phyloP scores from a whole-genome alignment of 495 filamentous ascomycete genomes.

The Daldinia concentrica region DNA sequence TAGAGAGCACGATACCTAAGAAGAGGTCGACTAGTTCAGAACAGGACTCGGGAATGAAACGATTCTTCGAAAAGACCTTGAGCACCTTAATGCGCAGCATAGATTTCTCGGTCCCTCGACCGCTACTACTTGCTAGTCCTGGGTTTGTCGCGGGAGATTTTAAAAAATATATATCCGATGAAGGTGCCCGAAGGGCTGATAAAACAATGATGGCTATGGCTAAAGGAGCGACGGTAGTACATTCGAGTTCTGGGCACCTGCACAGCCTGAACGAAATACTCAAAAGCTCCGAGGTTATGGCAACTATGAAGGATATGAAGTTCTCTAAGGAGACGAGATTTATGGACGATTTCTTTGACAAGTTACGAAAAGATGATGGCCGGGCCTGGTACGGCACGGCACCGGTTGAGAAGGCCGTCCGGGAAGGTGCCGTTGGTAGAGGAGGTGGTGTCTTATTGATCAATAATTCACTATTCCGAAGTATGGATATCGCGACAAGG shows the following conservation, averaged over 20 bases:
- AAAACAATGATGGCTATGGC: constrained; percentile 67
- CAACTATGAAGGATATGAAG: constrained; percentile 81
- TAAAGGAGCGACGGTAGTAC: constrained; percentile 76
- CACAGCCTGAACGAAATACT: constrained; percentile 88
- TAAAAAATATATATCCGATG: constrained; percentile 77
- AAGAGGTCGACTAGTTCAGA: constrained; percentile 72
- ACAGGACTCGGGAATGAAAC: constrained; percentile 78
- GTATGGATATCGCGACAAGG: constrained; percentile 79
- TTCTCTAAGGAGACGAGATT: constrained; percentile 84
- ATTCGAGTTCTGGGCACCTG: constrained; percentile 83
- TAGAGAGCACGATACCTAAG: constrained; percentile 84
- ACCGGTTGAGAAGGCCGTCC: constrained; percentile 86
- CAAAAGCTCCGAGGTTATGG: constrained; percentile 76
- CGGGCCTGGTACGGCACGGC: constrained; percentile 89
- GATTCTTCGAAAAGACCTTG: constrained; percentile 82
- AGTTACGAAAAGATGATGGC: constrained; percentile 85
- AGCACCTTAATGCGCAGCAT: constrained; percentile 79
- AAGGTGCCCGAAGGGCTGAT: constrained; percentile 73
- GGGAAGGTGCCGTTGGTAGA: constrained; percentile 86
- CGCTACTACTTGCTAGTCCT: constrained; percentile 87
- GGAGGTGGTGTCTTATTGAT: constrained; percentile 87
- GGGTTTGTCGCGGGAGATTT: constrained; percentile 87
- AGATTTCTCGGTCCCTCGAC: constrained; percentile 73
- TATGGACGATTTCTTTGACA: constrained; percentile 85
- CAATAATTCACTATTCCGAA: constrained; percentile 84